These are phyloP conservation scores for Monsonia emarginata DNA, from an alignment of 441 rosid species.

Conservation along the genomic window DNA sequence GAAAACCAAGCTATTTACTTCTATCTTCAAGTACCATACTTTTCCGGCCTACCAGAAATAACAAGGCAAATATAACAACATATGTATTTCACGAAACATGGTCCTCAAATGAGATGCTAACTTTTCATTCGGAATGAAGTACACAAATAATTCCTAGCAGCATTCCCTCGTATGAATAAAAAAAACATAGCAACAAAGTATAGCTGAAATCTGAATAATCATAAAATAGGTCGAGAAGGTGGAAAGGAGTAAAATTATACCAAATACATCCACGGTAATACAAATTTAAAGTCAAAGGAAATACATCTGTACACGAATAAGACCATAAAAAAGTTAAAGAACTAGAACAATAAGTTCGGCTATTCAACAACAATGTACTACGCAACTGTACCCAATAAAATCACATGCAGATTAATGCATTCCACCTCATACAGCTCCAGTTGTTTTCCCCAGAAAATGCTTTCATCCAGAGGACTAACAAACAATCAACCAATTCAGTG, in stretches of 20 bases:
- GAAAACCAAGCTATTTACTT: slow-evolving; percentile 4
- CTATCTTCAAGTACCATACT: background rate
- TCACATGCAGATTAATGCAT: background rate
- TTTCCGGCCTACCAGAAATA: background rate
- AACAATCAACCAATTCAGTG: no score
- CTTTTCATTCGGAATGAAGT: no score
- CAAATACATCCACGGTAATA: no score
- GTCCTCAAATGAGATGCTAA: background rate
- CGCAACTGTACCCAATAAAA: background rate
- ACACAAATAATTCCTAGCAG: no score
- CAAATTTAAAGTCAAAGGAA: no score
- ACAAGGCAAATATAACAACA: background rate
- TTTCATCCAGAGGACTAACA: no score
- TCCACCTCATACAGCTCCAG: background rate
- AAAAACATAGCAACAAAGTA: no score
- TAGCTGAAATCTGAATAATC: no score
- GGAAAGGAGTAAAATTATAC: no score
- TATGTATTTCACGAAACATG: background rate
- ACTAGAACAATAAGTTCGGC: background rate
- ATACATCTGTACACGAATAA: no score
- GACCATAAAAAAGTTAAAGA: background rate
- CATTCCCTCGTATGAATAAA: no score
- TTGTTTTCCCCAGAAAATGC: background rate
- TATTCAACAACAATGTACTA: background rate
- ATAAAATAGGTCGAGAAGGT: no score